A percentile compares a stretch with the other conserved stretches of the same genome.
Conservation (phyloP, 148 eudicot genomes). For the Fallopia convolvulus region DNA sequence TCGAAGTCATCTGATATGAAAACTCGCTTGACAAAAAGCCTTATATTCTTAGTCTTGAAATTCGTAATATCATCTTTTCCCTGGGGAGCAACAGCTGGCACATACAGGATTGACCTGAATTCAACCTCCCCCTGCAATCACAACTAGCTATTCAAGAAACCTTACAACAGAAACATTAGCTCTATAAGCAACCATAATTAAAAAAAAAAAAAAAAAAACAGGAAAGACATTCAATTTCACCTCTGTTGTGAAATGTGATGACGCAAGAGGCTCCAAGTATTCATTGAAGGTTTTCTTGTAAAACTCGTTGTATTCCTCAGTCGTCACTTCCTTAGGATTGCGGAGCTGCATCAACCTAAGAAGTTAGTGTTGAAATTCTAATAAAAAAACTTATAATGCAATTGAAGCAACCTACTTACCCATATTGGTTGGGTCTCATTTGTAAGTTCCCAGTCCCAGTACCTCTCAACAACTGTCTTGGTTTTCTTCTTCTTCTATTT, state of each 20-base stretch:
- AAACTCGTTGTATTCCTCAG: slow-evolving; percentile 87
- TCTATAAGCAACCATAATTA: not conserved
- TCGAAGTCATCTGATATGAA: slow-evolving; percentile 98
- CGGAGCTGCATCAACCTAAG: slow-evolving; percentile 53
- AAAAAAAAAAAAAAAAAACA: too few relatives aligned
- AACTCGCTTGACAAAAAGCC: slow-evolving; percentile 86
- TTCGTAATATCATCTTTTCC: slow-evolving; percentile 71
- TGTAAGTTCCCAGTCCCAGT: slow-evolving; percentile 95
- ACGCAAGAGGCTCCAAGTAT: slow-evolving; percentile 85
- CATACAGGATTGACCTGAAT: slow-evolving; percentile 79
- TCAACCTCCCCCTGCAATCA: slow-evolving; percentile 89
- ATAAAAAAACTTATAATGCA: slow-evolving; percentile 1
- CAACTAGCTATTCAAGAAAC: not conserved
- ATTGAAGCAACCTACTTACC: slow-evolving; percentile 38
- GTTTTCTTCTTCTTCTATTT: slow-evolving; percentile 88
- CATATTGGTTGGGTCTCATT: slow-evolving; percentile 99
- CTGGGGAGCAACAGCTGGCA: slow-evolving; percentile 68
- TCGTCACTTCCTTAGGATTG: slow-evolving; percentile 82
- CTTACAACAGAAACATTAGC: not conserved
- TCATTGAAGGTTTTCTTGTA: slow-evolving; percentile 85
- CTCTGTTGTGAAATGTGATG: slow-evolving; percentile 97
- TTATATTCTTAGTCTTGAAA: slow-evolving; percentile 85
- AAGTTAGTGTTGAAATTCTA: not conserved
- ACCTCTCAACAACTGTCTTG: slow-evolving; percentile 86
- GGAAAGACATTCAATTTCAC: slow-evolving; percentile 24